A percentile compares a stretch with the other conserved stretches of the same genome.
Conservation (phyloP, 2,329 filamentous ascomycete species). For the Ceratocystis cubensis region DNA sequence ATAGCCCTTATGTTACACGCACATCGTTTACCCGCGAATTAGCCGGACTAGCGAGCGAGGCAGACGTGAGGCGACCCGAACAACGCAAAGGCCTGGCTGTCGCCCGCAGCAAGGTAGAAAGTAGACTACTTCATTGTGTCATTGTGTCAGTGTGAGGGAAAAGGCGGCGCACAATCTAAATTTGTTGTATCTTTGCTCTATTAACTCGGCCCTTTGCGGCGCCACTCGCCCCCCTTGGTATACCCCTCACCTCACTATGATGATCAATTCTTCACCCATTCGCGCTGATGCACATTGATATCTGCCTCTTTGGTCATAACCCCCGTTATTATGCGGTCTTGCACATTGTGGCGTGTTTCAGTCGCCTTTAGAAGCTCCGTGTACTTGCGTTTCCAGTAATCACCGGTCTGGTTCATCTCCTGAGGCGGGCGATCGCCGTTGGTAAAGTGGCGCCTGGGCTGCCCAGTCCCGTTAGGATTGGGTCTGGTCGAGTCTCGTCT, state of each 20-base stretch:
- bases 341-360: constrained; percentile 10
- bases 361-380: constrained; percentile 15
- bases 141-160: neutral
- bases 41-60: too few relatives aligned
- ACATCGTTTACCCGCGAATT: too few relatives aligned
- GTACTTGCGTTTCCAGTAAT: constrained; percentile 19
- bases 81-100: too few relatives aligned
- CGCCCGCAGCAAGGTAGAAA: too few relatives aligned
- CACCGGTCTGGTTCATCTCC: neutral
- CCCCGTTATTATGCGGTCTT: constrained; percentile 4
- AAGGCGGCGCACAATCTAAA: neutral
- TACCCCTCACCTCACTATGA: neutral
- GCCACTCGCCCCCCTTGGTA: neutral
- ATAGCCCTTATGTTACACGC: too few relatives aligned
- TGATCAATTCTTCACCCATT: neutral
- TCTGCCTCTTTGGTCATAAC: neutral
- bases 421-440: constrained; percentile 11
- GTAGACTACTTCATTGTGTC: neutral
- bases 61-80: too few relatives aligned
- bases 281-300: neutral
- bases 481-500: neutral
- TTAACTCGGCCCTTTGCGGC: neutral
- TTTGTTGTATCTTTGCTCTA: neutral
- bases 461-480: neutral
- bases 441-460: constrained; percentile 4